Evolutionary conservation across 257 asterid species (phyloP), one percentile per base, ranked within the genome.

Genomic region (Fraxinus pennsylvanica): DNA sequence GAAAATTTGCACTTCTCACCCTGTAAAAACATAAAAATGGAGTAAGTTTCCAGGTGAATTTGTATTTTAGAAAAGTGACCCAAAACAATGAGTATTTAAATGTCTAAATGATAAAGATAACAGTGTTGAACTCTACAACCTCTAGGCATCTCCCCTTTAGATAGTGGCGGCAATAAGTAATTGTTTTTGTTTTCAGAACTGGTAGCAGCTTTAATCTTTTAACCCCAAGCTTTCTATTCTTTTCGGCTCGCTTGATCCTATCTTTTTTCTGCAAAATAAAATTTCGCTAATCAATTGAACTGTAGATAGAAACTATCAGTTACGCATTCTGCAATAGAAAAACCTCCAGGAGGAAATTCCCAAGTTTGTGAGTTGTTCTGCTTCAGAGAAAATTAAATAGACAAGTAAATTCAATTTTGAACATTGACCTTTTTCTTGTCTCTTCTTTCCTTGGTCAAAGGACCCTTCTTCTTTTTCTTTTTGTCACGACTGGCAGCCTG

Each of bases 1-100:
- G 99, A 95, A 87, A 91, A 93, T 12, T 90, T 95, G 92, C 99
- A 95, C 68, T 92, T 90, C 75, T 88, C 94, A 17, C 97, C 97
- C 97, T 93, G 90, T 80, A 75, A 81, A 79, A 84, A 81, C 63
- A 77, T 83, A 72, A 68, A 79, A 73, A 12, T 14, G 68, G 75
- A 77, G 45, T 29, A 27, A 17, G 13, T 39, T 39, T 77, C 47
- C 29, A 68, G 72, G 76, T 22, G 9, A 59, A 21, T 15, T 59
- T 21, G 29, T 29, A 78, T 75, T 74, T 78, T 72, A 80, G 74
- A 72, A 52, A 68, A 68, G 75, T 79, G 6, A 32, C 61, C n/a
- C 74, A 74, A 27, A 74, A 39, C 36, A 50, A 41, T 38, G 25
- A 54, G 36, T 54, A 36, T 66, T 68, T 19, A 71, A 73, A 73